Conservation (phyloP, 176 grass and related monocot species). For the Chrysopogon serrulatus region DNA sequence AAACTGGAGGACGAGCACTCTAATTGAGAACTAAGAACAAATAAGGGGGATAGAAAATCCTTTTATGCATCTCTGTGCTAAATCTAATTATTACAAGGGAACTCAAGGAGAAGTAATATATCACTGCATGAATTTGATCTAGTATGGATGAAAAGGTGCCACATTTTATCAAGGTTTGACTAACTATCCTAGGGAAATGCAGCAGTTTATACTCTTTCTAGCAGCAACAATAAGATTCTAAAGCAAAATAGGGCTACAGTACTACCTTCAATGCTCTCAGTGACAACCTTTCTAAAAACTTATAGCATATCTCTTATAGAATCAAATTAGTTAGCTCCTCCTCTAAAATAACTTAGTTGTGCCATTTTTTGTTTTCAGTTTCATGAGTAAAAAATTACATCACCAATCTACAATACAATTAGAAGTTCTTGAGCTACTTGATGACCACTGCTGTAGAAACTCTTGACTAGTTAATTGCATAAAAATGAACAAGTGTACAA, state of each 20-base stretch:
- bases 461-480: not conserved
- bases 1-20: conserved; percentile 49
- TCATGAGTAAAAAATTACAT: not conserved
- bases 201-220: not conserved
- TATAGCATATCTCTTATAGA: not conserved
- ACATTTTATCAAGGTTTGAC: not conserved
- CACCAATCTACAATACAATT: not conserved
- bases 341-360: not conserved
- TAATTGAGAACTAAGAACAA: not conserved
- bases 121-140: not conserved
- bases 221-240: not conserved
- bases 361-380: not conserved
- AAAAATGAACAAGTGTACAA: not conserved
- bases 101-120: not conserved
- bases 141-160: not conserved
- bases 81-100: conserved; percentile 1
- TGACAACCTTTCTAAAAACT: not conserved
- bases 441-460: not conserved
- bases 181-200: not conserved
- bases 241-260: not conserved
- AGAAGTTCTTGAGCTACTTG: not conserved
- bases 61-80: not conserved
- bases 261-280: not conserved
- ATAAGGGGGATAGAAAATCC: not conserved
- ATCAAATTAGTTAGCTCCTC: conserved; percentile 3